These are phyloP conservation scores for Kwoniella heveanensis DNA, from an alignment of 768 basidiomycete species.

Conservation along the genomic window DNA sequence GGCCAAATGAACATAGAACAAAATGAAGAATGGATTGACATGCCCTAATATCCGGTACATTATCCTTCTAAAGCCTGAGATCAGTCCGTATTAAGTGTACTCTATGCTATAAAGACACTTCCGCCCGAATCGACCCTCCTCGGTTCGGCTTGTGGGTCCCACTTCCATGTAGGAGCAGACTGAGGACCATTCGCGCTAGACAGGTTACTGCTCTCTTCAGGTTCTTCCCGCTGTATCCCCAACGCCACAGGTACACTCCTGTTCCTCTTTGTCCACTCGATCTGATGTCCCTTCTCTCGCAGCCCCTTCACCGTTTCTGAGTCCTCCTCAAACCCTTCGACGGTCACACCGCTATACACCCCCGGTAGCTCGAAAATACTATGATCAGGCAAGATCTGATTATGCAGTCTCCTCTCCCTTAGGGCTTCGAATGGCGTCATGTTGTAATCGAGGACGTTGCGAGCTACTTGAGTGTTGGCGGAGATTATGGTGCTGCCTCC, in stretches of 20 bases:
- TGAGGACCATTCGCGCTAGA: no score
- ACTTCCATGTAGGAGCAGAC: no score
- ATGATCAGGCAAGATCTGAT: conserved; percentile 46
- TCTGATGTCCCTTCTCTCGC: conserved; percentile 34
- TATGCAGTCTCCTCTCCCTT: conserved; percentile 36
- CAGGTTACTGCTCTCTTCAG: no score
- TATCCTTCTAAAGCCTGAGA: no score
- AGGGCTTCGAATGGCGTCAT: conserved; percentile 40
- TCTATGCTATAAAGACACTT: conserved; percentile 17
- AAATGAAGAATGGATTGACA: no score
- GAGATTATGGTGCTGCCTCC: conserved; percentile 51
- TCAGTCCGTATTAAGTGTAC: no score
- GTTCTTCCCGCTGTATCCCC: conserved; percentile 4
- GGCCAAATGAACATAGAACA: neutral
- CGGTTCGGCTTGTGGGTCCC: conserved; percentile 38
- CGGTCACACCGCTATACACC: conserved; percentile 17
- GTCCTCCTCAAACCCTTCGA: conserved; percentile 33
- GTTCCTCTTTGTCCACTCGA: conserved; percentile 38
- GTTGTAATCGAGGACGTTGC: conserved; percentile 45
- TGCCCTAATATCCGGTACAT: no score
- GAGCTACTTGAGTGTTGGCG: conserved; percentile 40
- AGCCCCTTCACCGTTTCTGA: conserved; percentile 29
- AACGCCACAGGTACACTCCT: conserved; percentile 29
- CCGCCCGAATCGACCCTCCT: conserved; percentile 35
- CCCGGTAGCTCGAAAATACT: conserved; percentile 28